Percentiles rank a stretch among this genome's conserved stretches.
Conservation (phyloP, 768 basidiomycete species). For the Clitopilus passeckerianus region DNA sequence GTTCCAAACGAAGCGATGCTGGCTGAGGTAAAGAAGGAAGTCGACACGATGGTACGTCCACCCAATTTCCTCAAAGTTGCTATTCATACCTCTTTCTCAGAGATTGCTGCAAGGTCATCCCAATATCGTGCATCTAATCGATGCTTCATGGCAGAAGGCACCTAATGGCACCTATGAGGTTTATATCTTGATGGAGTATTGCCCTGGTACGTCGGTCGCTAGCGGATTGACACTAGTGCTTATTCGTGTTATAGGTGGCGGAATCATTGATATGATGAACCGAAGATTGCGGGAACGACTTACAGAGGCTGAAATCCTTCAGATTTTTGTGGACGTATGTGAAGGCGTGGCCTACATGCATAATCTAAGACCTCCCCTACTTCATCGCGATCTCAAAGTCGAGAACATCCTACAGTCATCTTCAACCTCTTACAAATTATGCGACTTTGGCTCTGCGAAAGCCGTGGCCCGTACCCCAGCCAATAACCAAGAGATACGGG, state of each 20-base stretch:
- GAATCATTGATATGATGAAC: constrained; percentile 99
- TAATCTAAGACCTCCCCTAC: constrained; percentile 79
- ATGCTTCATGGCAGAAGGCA: constrained; percentile 86
- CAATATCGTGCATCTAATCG: constrained; percentile 94
- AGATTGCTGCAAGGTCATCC: constrained; percentile 89
- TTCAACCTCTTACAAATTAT: constrained; percentile 84
- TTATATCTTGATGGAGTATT: constrained; percentile 99
- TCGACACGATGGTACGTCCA: constrained; percentile 89
- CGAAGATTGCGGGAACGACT: constrained; percentile 89
- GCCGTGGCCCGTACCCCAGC: constrained; percentile 72
- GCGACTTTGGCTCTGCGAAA: constrained; percentile 95
- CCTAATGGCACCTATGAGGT: constrained; percentile 88
- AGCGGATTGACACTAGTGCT: constrained; percentile 8
- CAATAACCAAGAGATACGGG: constrained; percentile 78
- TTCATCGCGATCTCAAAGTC: constrained; percentile 98
- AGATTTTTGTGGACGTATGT: constrained; percentile 96
- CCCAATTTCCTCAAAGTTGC: constrained; percentile 7
- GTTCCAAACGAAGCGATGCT: constrained; percentile 88
- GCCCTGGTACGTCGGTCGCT: constrained; percentile 56
- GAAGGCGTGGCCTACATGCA: constrained; percentile 98
- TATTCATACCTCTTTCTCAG: constrained; percentile 39
- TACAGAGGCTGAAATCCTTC: constrained; percentile 93
- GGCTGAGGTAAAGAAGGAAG: constrained; percentile 93
- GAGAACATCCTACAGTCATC: constrained; percentile 96
- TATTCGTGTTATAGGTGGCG: constrained; percentile 60